Base-by-base conservation (phyloP, 148 eudicot genomes). In the Bassia scoparia region DNA sequence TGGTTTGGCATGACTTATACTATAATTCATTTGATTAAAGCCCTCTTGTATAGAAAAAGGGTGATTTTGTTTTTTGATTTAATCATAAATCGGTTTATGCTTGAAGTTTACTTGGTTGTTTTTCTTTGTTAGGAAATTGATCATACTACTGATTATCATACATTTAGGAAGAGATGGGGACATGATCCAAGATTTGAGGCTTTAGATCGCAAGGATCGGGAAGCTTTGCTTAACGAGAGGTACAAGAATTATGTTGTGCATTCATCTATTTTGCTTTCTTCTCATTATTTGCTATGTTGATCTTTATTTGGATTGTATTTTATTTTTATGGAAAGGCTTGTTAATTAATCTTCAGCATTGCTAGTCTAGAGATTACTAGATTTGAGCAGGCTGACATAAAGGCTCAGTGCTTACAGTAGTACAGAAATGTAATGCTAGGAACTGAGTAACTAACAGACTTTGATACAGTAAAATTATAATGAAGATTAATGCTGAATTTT, bases 111-210 rank as follows among this genome's bases (percentile, higher is more conserved):
- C 75, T 83, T 56, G 55, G 43, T 1, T 18, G 56, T 49, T 56
- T 52, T 58, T 27, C 41, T 56, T 65, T 65, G 73, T 83, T 68
- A 95, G 99, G 96, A 86, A 76, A 88, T 96, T 80, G 85, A 89
- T 69, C 86, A 89, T 68, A 80, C 77, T 70, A 86, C 95, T 62
- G 88, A 92, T 79, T 86, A 92, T 83, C 89, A 96, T 54, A 62
- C 94, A 66, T 92, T 96, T 67, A 90, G 84, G 81, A 88, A 79
- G 84, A 96, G 77, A 82, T 96, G 97, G 97, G 92, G 96, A 38
- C 86, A 87, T 34, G 99, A 96, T 84, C 86, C 81, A 23, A 88
- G 99, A 48, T 96, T 96, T 78, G 92, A 80, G 85, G 87, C 92
- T 66, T 83, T 92, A 74, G 94, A 90, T 33, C 85, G 91, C 80